Percentiles rank a stretch among this genome's conserved stretches.
These are phyloP conservation scores for Acanthamoeba royreba DNA, from an alignment of 208 protist genomes.

Conservation along the genomic window DNA sequence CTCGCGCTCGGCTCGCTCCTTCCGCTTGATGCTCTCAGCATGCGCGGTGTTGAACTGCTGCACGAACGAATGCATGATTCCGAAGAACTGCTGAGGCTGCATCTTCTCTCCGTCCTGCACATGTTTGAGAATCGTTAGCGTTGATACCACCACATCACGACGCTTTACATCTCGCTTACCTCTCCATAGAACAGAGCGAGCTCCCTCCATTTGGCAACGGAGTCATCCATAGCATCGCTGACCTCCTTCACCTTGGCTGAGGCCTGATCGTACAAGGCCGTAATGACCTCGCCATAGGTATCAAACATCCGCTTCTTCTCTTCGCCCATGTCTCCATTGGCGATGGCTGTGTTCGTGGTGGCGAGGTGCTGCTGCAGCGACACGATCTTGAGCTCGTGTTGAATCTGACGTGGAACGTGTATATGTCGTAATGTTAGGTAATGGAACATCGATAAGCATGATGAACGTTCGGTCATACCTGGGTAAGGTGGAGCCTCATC, in stretches of 20 bases:
- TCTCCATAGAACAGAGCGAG: neutral
- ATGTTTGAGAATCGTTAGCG: neutral
- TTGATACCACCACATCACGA: neutral
- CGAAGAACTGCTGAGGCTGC: neutral
- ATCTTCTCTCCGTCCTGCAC: neutral
- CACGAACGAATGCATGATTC: neutral
- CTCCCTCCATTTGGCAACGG: neutral
- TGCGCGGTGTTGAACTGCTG: neutral
- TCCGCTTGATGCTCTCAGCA: neutral
- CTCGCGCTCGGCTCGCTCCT: neutral
- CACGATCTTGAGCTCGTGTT: neutral
- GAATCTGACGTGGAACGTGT: neutral
- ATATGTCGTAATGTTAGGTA: neutral
- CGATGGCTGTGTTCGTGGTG: neutral
- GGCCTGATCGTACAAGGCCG: neutral
- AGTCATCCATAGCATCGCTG: neutral
- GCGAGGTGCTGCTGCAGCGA: neutral
- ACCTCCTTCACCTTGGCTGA: neutral
- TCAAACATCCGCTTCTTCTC: neutral
- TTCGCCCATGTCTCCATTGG: neutral
- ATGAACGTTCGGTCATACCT: neutral
- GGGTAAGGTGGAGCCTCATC: neutral
- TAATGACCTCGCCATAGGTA: neutral
- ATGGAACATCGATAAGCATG: neutral
- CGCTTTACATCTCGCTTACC: neutral